Evolutionary conservation across 257 asterid genomes (phyloP).

Genomic region (Solanum raphanifolium): DNA sequence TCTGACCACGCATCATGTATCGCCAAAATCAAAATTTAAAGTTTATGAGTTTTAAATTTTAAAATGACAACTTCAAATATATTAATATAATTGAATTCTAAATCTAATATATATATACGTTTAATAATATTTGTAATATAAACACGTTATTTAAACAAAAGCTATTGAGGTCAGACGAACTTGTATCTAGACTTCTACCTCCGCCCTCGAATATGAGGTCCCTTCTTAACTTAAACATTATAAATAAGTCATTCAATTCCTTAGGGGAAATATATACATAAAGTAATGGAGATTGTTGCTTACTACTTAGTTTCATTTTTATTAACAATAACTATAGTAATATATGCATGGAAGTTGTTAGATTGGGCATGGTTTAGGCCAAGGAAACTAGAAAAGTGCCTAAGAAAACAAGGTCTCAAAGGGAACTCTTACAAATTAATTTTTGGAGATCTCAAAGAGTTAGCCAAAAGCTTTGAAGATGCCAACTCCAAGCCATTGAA

Average conservation of each 20-base stretch:
- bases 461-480: conserved; percentile 1
- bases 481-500: conserved; percentile 24
- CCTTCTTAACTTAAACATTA: neutral
- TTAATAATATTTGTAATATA: no score
- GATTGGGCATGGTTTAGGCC: conserved; percentile 35
- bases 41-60: neutral
- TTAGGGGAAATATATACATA: neutral
- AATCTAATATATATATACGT: no score
- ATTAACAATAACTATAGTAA: neutral
- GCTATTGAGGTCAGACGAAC: neutral
- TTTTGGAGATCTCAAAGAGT: conserved; percentile 28
- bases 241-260: neutral
- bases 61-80: neutral
- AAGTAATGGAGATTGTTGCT: neutral
- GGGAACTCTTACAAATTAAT: conserved; percentile 4
- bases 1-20: neutral
- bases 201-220: neutral
- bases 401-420: neutral
- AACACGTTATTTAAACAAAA: neutral
- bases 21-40: neutral
- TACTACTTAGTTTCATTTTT: neutral
- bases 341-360: conserved; percentile 16
- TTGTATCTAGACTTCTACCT: neutral
- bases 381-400: conserved; percentile 13
- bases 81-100: neutral